Base-by-base conservation (phyloP, 116 monocot species). In the Iris pallida region DNA sequence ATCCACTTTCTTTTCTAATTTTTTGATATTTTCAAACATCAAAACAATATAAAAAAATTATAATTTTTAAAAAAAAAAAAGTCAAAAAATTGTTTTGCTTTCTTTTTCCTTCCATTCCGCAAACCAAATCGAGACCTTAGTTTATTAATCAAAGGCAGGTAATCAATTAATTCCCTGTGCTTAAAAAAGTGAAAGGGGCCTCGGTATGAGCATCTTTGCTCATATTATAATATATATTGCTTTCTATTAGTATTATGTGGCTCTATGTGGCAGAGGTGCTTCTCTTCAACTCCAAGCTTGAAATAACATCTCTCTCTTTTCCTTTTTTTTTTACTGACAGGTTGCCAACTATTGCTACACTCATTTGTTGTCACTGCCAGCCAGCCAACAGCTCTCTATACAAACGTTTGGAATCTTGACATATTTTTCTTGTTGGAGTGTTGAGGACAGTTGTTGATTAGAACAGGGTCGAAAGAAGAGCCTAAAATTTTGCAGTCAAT, bases 201-300 rank as follows among this genome's bases (percentile, higher is more conserved):
- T 30, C 3, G 30, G 30, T 30, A 30, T 73, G 58, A 63, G 42
- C 8, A 18, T 48, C 57, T 19, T 9, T 52, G 30, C 20, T 5
- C 13, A 47, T 73, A 63, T 72, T 66, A 49, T 70, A 69, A 30
- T 30, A 30, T 30, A 30, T 30, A 61, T 63, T 74, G 61, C 53
- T 66, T 20, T 62, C 19, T 16, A 63, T 70, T 73, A n/a, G n/a
- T n/a, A n/a, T n/a, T n/a, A n/a, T n/a, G n/a, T n/a, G n/a, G n/a
- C n/a, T n/a, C n/a, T 57, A 48, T 70, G 69, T 42, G 64, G 55
- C 58, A 75, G 71, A 79, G 76, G 78, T 83, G 73, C 85, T 78
- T 85, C 80, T 75, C 83, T 85, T 86, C 83, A 68, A 69, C 59
- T 44, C 81, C 76, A 90, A 86, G 85, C 80, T 82, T 83, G 71